Evolutionary conservation across 208 protist species (phyloP).

Genomic region (Leishmania arabica): DNA sequence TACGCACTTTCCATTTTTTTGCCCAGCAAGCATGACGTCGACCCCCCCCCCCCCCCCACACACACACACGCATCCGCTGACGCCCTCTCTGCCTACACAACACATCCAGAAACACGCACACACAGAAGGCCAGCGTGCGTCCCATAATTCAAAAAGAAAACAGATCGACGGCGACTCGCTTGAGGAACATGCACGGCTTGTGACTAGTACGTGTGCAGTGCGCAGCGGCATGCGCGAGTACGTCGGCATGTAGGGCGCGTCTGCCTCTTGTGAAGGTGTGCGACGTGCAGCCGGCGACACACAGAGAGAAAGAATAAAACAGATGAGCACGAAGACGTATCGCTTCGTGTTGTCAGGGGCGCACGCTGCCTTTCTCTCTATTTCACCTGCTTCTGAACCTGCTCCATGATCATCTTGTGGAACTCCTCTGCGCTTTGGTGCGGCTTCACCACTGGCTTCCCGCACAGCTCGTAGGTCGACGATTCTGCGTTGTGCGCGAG

Average conservation of each 20-base stretch:
- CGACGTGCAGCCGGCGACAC: background rate
- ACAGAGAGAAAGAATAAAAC: background rate
- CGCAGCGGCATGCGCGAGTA: background rate
- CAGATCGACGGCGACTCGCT: background rate
- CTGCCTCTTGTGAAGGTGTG: background rate
- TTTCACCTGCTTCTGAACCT: constrained; percentile 32
- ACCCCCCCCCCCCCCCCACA: background rate
- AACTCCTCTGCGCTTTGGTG: constrained; percentile 37
- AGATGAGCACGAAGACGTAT: background rate
- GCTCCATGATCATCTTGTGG: constrained; percentile 40
- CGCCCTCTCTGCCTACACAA: background rate
- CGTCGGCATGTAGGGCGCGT: background rate
- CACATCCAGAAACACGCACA: background rate
- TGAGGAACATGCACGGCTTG: background rate
- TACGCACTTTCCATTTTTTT: background rate
- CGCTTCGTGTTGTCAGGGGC: background rate
- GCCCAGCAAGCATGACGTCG: background rate
- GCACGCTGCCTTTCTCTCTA: background rate
- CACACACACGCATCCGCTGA: background rate
- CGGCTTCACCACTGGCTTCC: constrained; percentile 35
- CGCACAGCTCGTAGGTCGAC: constrained; percentile 31
- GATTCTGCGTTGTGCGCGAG: constrained; percentile 65
- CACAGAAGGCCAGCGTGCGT: background rate
- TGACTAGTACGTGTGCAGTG: background rate
- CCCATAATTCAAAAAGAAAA: constrained; percentile 2